These are phyloP conservation scores for Diplodia corticola DNA, from an alignment of 2,329 filamentous ascomycete species.

Conservation along the genomic window DNA sequence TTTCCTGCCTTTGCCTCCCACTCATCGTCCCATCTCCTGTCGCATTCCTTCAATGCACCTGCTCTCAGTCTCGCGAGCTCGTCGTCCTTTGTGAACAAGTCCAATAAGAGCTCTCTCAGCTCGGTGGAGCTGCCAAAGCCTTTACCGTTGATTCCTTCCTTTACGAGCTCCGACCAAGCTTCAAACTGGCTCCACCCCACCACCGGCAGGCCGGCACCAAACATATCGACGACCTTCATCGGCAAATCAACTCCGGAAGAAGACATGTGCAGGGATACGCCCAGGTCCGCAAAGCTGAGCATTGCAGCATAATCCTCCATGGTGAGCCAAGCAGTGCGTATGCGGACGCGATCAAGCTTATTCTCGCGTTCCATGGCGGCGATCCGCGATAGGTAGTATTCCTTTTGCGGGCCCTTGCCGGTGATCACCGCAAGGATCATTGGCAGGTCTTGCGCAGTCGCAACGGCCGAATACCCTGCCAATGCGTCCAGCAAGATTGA, in stretches of 20 bases:
- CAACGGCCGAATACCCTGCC: conserved; percentile 66
- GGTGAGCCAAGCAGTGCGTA: conserved; percentile 82
- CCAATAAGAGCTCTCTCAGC: conserved; percentile 62
- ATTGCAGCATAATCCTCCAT: conserved; percentile 81
- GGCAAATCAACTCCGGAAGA: conserved; percentile 93
- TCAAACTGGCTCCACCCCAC: conserved; percentile 83
- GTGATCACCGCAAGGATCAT: conserved; percentile 86
- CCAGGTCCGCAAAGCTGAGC: conserved; percentile 82
- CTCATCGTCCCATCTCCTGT: conserved; percentile 83
- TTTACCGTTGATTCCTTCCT: conserved; percentile 79
- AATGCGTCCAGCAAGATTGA: conserved; percentile 81
- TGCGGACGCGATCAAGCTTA: conserved; percentile 67
- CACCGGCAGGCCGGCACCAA: conserved; percentile 88
- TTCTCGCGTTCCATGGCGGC: conserved; percentile 59
- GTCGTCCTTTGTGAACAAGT: conserved; percentile 59
- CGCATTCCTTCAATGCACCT: conserved; percentile 73
- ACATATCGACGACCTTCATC: conserved; percentile 99
- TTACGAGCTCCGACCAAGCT: conserved; percentile 88
- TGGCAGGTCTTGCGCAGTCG: conserved; percentile 55
- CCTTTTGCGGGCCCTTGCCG: conserved; percentile 84
- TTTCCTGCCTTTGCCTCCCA: conserved; percentile 83
- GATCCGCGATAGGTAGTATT: conserved; percentile 70
- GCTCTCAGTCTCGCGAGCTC: conserved; percentile 63
- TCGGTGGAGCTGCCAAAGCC: conserved; percentile 75
- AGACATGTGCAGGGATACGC: conserved; percentile 88